Conservation (phyloP, 176 grass and related monocot genomes). For the Rhynchospora breviuscula region DNA sequence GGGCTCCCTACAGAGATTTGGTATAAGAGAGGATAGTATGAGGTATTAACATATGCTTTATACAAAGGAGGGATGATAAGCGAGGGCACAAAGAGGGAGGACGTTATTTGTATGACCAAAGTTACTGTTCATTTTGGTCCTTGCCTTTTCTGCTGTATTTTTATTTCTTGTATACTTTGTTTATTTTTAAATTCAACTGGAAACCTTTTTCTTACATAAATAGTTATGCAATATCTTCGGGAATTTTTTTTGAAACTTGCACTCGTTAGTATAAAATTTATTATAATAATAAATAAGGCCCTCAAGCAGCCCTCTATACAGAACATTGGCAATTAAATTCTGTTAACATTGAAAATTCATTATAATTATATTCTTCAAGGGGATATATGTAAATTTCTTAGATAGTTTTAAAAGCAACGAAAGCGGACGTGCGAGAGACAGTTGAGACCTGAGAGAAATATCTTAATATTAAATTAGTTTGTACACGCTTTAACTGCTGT, state of each 20-base stretch:
- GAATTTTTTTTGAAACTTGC: too few species aligned
- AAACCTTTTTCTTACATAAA: too few species aligned
- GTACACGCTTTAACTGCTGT: background rate
- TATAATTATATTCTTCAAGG: background rate
- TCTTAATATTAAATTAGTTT: slow-evolving; percentile 4
- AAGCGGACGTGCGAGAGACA: background rate
- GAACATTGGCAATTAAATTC: too few species aligned
- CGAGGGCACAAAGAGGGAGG: background rate
- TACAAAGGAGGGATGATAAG: background rate
- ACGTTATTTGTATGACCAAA: background rate
- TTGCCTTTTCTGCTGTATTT: background rate
- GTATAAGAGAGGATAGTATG: slow-evolving; percentile 1
- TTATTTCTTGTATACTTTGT: background rate
- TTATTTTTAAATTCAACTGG: too few species aligned
- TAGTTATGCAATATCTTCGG: too few species aligned
- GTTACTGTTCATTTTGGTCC: background rate
- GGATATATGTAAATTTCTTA: background rate
- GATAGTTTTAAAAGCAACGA: background rate
- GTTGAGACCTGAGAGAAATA: background rate
- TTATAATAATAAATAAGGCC: too few species aligned
- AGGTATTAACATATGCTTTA: background rate
- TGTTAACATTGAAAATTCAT: too few species aligned
- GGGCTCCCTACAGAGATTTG: background rate
- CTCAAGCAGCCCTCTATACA: too few species aligned
- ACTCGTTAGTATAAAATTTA: too few species aligned